Evolutionary conservation across 169 alveolate species (phyloP), one percentile per base, ranked within the genome.

Genomic region (Eimeria tenella): DNA sequence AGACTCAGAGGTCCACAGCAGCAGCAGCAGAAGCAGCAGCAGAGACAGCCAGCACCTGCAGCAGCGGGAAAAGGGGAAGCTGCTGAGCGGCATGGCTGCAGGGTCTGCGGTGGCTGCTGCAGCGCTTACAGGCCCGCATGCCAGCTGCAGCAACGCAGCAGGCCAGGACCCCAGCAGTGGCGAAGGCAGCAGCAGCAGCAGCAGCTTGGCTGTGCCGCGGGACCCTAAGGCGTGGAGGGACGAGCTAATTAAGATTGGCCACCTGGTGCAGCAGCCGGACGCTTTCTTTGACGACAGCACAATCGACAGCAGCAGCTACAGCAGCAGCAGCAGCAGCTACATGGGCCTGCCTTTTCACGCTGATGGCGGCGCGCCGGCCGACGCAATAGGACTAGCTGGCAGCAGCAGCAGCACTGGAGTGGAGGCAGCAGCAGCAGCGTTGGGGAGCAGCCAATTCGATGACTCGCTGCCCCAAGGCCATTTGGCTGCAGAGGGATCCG

Each of bases 321-420:
- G 86, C 60, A 49, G 63, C 86, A 75, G 86, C 86, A 19, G 63
- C 86, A 75, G 86, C 31, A 75, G 58, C 31, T 25, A 65, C 23
- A 19, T 65, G 74, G 49, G 21, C 42, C 13, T 68, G 77, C 49
- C 77, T 7, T 23, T 68, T 15, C 77, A 68, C 42, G 11, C 49
- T 1, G 77, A n/a, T 13, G 77, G n/a, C 49, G 49, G 49, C 49
- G 1, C 42, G 77, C 77, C n/a, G 4, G n/a, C 31, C 1, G 77
- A n/a, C 77, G n/a, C 77, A n/a, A 10, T 23, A 68, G 3, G 11
- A 23, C 49, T 23, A 13, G 77, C 49, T 10, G 77, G 31, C 77
- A 68, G 77, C 77, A 68, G 77, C 77, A 68, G 31, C 77, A 68
- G 19, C 68, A 58, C 21, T 58, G 21, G 21, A 58, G 68, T 17